Evolutionary conservation across 2,329 filamentous ascomycete species (phyloP), one percentile per base, ranked within the genome.

Genomic region (Cladosporium sp.): DNA sequence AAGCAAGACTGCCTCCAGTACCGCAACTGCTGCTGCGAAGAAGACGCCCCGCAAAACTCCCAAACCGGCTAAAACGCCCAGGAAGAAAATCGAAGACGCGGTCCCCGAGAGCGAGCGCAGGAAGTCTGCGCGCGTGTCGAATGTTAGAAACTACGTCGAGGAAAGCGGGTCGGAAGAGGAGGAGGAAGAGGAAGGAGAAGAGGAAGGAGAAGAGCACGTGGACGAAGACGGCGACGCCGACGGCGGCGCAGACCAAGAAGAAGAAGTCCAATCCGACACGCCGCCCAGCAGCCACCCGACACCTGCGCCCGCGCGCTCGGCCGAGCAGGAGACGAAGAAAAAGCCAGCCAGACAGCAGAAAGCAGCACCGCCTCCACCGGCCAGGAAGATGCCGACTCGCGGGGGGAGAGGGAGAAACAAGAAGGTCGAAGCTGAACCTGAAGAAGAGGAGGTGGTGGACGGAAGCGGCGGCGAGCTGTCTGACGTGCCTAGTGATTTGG

Each of bases 81-180:
- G 64, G 55, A 69, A 53, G 63, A 67, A 63, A 53, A 65, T 47
- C 18, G 63, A 58, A 12, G 64, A 66, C 18, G 62, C 65, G 17
- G 61, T 61, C 2, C 67, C 68, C 7, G 66, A 68, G 15, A 73
- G 69, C 29, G 74, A 70, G 24, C 64, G 69, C 2, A 63, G 72
- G 15, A 68, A 74, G 43, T 76, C 75, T 60, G 66, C 69, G 2
- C 64, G 70, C 15, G 68, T 67, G 1, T 61, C 59, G 49, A 64
- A 51, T 44, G 62, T 43, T 40, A 73, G 71, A 57, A 77, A 68
- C 57, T 78, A 78, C 52, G 65, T 68, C 3, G 74, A 76, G 48
- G 55, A 69, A 15, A 70, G 67, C 30, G 70, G 68, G 47, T 70
- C 70, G 38, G 72, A 73, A 20, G 69, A 72, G 22, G 71, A 70